A percentile compares a stretch with the other conserved stretches of the same genome.
Evolutionary conservation across 1,139 yeast species (phyloP).

Genomic region (Yamadazyma taylorii): DNA sequence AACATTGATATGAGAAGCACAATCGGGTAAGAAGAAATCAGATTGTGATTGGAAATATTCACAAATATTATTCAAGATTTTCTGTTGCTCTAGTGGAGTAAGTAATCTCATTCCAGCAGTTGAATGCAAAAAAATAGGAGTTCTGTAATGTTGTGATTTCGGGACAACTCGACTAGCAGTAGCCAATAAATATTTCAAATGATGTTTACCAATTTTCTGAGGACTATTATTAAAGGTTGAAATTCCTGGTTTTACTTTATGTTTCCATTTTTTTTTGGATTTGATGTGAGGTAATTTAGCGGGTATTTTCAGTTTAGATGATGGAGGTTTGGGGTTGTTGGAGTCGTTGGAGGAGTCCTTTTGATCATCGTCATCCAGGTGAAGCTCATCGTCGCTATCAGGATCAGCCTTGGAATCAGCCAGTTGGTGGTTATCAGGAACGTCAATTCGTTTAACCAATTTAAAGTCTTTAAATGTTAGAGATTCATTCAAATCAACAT

Average conservation of each 20-base stretch:
- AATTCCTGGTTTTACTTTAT: slow-evolving; percentile 68
- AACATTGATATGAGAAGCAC: slow-evolving; percentile 60
- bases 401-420: too few species aligned
- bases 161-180: slow-evolving; percentile 66
- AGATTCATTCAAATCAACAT: slow-evolving; percentile 18
- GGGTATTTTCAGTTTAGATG: too few species aligned
- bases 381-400: slow-evolving; percentile 19
- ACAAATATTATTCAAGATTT: slow-evolving; percentile 57
- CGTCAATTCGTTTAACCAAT: slow-evolving; percentile 17
- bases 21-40: slow-evolving; percentile 58
- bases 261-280: slow-evolving; percentile 54
- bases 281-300: slow-evolving; percentile 38
- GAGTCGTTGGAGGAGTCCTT: too few species aligned
- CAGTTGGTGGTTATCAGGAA: slow-evolving; percentile 6
- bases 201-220: slow-evolving; percentile 57
- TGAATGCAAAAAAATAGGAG: slow-evolving; percentile 76
- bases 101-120: slow-evolving; percentile 81
- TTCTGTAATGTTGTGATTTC: slow-evolving; percentile 60
- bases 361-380: slow-evolving; percentile 8
- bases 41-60: slow-evolving; percentile 51
- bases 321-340: slow-evolving; percentile 14
- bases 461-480: slow-evolving; percentile 12
- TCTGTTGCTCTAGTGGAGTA: slow-evolving; percentile 52
- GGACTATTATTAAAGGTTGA: slow-evolving; percentile 54
- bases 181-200: slow-evolving; percentile 54